These are phyloP conservation scores for Puccinia brachypodii DNA, from an alignment of 1,284 basidiomycete genomes.

Conservation along the genomic window DNA sequence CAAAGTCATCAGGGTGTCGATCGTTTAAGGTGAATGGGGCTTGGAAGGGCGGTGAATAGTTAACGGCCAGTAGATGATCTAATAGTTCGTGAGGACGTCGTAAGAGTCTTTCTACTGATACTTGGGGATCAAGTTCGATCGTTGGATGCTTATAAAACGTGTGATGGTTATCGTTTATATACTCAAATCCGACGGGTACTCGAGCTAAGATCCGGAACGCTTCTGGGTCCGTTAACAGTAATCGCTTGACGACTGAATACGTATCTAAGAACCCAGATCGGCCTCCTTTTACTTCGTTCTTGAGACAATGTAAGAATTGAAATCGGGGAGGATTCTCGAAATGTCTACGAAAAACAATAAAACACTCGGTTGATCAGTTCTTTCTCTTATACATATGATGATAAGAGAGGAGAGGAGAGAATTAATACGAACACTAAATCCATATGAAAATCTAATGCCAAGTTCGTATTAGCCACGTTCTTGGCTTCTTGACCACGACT, in stretches of 20 bases:
- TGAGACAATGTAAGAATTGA: conserved; percentile 87
- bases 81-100: conserved; percentile 29
- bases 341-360: conserved; percentile 58
- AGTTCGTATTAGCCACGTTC: conserved; percentile 94
- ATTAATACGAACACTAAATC: conserved; percentile 73
- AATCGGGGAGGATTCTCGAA: conserved; percentile 84
- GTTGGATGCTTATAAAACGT: conserved; percentile 77
- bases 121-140: conserved; percentile 65
- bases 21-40: conserved; percentile 62
- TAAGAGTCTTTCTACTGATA: conserved; percentile 37
- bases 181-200: conserved; percentile 78
- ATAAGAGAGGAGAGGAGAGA: background rate
- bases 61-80: conserved; percentile 65
- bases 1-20: conserved; percentile 58
- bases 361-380: background rate
- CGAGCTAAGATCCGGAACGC: conserved; percentile 67
- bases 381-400: background rate
- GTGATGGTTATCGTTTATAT: conserved; percentile 85
- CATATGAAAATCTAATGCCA: conserved; percentile 87
- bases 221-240: conserved; percentile 63
- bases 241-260: conserved; percentile 66
- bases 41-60: conserved; percentile 96
- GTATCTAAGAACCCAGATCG: conserved; percentile 85
- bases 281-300: conserved; percentile 74
- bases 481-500: conserved; percentile 68